A percentile compares a stretch with the other conserved stretches of the same genome.
phyloP scores from a whole-genome alignment of 495 filamentous ascomycete genomes.

The Penicillium turbatum region DNA sequence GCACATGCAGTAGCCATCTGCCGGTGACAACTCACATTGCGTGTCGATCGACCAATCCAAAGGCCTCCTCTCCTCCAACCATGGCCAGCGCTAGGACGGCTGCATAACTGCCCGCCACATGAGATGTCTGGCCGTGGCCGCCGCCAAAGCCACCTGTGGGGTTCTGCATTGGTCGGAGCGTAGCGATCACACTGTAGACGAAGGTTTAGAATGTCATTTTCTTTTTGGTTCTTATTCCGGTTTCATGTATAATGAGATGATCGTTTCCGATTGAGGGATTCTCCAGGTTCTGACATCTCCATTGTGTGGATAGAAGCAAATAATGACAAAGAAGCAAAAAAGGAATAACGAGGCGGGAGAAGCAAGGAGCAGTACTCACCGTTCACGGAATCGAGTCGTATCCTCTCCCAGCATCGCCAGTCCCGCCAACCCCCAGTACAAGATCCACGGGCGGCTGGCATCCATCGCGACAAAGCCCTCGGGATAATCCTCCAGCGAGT shows the following conservation, averaged over 20 bases:
- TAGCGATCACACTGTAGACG: constrained; percentile 55
- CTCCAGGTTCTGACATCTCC: not conserved
- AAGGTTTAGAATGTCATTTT: constrained; percentile 4
- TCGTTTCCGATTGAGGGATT: not conserved
- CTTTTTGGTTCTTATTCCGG: not conserved
- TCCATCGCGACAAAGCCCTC: constrained; percentile 64
- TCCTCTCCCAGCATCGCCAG: constrained; percentile 73
- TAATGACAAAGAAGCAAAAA: not conserved
- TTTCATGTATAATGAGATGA: not conserved
- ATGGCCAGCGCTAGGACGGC: constrained; percentile 70
- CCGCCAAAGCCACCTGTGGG: constrained; percentile 83
- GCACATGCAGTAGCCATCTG: constrained; percentile 5
- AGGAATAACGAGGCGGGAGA: not conserved
- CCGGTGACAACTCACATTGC: constrained; percentile 54
- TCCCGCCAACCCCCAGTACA: constrained; percentile 83
- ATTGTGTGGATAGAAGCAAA: not conserved
- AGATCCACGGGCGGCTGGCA: constrained; percentile 83
- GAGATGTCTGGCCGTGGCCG: constrained; percentile 83
- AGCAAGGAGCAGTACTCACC: constrained; percentile 38
- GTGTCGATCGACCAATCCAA: constrained; percentile 71
- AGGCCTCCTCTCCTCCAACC: constrained; percentile 67
- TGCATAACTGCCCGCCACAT: constrained; percentile 85
- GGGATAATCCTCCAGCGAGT: constrained; percentile 61
- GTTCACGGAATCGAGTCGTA: constrained; percentile 60
- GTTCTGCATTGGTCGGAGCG: constrained; percentile 78